Conservation (phyloP, 345 rosid species). For the Pseudoturritis turrita region DNA sequence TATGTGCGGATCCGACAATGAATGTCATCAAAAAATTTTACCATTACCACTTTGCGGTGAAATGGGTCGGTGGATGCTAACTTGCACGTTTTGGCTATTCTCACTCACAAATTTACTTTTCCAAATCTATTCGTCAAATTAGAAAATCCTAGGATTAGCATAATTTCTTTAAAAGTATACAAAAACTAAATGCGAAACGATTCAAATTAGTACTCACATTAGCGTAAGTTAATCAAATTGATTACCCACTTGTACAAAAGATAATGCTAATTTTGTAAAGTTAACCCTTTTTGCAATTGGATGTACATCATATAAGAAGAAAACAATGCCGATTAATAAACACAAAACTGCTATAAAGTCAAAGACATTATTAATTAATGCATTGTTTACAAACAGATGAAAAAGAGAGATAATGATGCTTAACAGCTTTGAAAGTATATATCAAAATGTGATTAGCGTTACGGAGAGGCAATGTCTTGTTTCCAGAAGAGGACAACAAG, state of each 20-base stretch:
- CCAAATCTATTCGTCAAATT: background rate
- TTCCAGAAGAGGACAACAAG: slow-evolving; percentile 16
- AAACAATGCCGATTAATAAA: background rate
- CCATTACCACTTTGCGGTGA: background rate
- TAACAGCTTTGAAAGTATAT: slow-evolving; percentile 14
- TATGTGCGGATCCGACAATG: slow-evolving; percentile 1
- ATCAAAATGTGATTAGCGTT: slow-evolving; percentile 9
- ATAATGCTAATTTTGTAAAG: background rate
- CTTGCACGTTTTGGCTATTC: slow-evolving; percentile 10
- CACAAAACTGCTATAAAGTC: slow-evolving; percentile 6
- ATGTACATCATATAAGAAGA: background rate
- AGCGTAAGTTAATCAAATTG: slow-evolving; percentile 12
- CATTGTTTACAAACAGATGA: slow-evolving; percentile 1
- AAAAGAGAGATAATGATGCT: slow-evolving; percentile 22
- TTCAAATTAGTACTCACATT: background rate
- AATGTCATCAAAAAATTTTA: background rate
- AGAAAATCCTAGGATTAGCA: slow-evolving; percentile 21
- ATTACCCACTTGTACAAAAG: slow-evolving; percentile 6
- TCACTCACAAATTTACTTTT: background rate
- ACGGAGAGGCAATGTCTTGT: slow-evolving; percentile 15
- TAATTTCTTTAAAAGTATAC: background rate
- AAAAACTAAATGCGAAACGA: background rate
- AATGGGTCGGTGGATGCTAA: slow-evolving; percentile 17
- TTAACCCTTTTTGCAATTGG: background rate
- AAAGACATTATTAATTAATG: slow-evolving; percentile 7